Base-by-base conservation (phyloP, 495 filamentous ascomycete genomes). In the Xylaria telfairii region DNA sequence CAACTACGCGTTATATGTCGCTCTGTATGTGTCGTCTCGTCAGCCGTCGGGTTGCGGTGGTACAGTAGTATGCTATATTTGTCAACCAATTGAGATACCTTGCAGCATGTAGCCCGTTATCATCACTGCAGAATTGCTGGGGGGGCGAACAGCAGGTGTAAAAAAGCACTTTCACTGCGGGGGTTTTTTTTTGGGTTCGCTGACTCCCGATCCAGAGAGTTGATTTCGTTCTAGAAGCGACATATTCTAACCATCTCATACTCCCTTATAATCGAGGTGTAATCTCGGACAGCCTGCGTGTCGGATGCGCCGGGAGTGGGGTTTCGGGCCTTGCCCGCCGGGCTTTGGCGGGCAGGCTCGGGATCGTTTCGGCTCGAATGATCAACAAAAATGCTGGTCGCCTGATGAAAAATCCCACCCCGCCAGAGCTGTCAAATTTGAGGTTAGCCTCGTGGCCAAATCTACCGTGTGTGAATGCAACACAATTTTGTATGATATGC, bases 261-360 rank as follows among this genome's bases (percentile, higher is more conserved):
- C 15, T 66, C 42, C 28, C 34, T 19, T 32, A 26, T 24, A 19
- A 9, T 9, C 4, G 37, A 19, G 8, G 3, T 12, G 24, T 21
- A 17, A 30, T 19, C 32, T 49, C 42, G 62, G 62, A 42, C 9
- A 32, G 26, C 13, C 30, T 67, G 17, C 26, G 3, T n/a, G 47
- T 67, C 64, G 64, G 47, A 54, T 17, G 49, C n/a, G 64, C 64
- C 64, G 46, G 37, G 21, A 54, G 64, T 56, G 64, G 64, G 64
- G 64, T 19, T 19, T 67, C 49, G 44, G 64, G 49, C 13, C 24
- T 44, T 56, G 64, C 9, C 46, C 64, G 62, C 64, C 47, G 64
- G 49, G n/a, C 34, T 67, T 67, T 53, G 46, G 19, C 64, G 49
- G 46, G 21, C 46, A 54, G n/a, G 32, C 47, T 56, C 64, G 49